phyloP scores from a whole-genome alignment of 768 basidiomycete species.

The Tulasnella sp. region DNA sequence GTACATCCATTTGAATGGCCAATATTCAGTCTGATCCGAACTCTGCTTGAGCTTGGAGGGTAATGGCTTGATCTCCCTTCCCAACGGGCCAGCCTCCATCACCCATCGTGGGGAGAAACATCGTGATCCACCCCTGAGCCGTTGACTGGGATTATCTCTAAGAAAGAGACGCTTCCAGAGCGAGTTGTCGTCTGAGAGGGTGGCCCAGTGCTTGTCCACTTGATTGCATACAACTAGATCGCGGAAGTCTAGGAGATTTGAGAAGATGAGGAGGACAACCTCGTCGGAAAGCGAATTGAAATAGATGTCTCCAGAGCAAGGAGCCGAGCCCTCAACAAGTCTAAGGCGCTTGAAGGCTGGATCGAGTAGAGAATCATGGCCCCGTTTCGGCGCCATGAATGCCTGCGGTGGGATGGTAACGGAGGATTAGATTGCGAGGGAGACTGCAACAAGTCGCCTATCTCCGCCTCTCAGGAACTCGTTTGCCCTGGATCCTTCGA shows the following conservation, averaged over 20 bases:
- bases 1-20: conserved; percentile 17
- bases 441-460: no score
- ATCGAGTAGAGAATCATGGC: no score
- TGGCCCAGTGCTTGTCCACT: conserved; percentile 9
- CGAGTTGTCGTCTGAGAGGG: background rate
- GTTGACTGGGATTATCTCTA: conserved; percentile 6
- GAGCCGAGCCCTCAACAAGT: no score
- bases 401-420: no score
- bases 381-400: no score
- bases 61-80: conserved; percentile 14
- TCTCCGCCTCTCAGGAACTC: no score
- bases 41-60: background rate
- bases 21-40: background rate
- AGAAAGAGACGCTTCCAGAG: conserved; percentile 11
- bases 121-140: conserved; percentile 1
- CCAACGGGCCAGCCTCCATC: conserved; percentile 1
- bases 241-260: background rate
- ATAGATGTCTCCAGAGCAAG: background rate
- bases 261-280: conserved; percentile 11
- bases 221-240: background rate
- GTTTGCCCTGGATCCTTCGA: no score
- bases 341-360: no score
- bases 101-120: conserved; percentile 11
- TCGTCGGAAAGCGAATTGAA: conserved; percentile 2
- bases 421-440: no score